phyloP scores from a whole-genome alignment of 192 early-diverging fungal genomes.

The Kickxella alabastrina region DNA sequence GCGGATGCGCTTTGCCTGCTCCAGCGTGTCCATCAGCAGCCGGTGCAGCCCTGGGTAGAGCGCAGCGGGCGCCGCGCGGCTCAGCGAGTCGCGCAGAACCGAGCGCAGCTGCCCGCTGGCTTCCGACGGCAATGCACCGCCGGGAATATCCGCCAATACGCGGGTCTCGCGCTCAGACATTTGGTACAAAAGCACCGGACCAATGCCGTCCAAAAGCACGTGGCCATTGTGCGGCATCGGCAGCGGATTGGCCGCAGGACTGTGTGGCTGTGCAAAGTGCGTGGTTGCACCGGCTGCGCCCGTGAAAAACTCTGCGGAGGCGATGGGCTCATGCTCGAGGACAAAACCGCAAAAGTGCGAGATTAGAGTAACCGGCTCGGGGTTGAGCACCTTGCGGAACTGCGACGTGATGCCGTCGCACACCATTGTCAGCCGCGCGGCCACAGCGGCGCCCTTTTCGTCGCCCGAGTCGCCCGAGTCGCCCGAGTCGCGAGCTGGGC shows the following conservation, averaged over 20 bases:
- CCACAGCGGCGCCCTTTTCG: slow-evolving; percentile 33
- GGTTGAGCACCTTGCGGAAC: slow-evolving; percentile 65
- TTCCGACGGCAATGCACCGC: slow-evolving; percentile 66
- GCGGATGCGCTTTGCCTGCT: slow-evolving; percentile 62
- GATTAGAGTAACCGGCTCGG: slow-evolving; percentile 14
- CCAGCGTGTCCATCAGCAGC: slow-evolving; percentile 62
- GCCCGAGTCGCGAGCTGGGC: slow-evolving; percentile 6
- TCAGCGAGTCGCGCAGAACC: slow-evolving; percentile 57
- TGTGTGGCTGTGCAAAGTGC: neutral
- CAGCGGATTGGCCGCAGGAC: slow-evolving; percentile 40
- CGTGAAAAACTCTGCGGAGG: slow-evolving; percentile 76
- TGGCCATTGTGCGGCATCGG: slow-evolving; percentile 87
- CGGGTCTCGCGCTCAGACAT: slow-evolving; percentile 85
- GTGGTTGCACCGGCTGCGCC: slow-evolving; percentile 58
- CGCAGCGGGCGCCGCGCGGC: slow-evolving; percentile 60
- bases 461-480: slow-evolving; percentile 26
- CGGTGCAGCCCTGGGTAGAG: slow-evolving; percentile 61
- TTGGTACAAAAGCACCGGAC: slow-evolving; percentile 89
- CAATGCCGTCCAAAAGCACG: slow-evolving; percentile 80
- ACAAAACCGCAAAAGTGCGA: slow-evolving; percentile 51
- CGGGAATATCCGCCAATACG: slow-evolving; percentile 88
- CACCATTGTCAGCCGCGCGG: slow-evolving; percentile 66
- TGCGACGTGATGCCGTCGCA: slow-evolving; percentile 95
- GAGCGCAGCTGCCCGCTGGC: slow-evolving; percentile 50
- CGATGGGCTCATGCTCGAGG: slow-evolving; percentile 34